Conservation (phyloP, 495 filamentous ascomycete species). For the Penicillium lividum region DNA sequence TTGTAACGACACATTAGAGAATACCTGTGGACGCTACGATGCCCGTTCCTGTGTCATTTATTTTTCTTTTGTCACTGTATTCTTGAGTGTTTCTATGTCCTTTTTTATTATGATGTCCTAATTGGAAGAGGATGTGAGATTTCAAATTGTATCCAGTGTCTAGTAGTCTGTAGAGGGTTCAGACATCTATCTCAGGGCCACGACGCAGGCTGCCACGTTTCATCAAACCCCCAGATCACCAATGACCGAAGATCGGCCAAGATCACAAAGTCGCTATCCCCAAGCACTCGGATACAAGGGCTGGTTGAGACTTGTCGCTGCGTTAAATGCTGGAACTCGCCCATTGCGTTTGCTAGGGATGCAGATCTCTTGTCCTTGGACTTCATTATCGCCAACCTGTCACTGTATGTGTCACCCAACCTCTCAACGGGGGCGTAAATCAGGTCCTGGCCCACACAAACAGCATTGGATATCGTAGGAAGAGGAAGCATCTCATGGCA, state of each 20-base stretch:
- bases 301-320: not conserved
- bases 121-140: constrained; percentile 24
- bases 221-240: constrained; percentile 14
- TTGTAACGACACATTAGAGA: constrained; percentile 9
- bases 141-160: constrained; percentile 7
- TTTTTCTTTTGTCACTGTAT: constrained; percentile 42
- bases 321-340: not conserved
- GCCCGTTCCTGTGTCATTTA: constrained; percentile 37
- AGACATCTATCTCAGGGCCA: not conserved
- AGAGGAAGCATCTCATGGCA: not conserved
- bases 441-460: not conserved
- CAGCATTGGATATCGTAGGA: not conserved
- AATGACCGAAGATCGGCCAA: not conserved
- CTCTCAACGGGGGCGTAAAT: not conserved
- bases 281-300: not conserved
- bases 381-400: not conserved
- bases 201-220: constrained; percentile 2
- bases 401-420: not conserved
- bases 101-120: constrained; percentile 34
- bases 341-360: not conserved
- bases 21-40: constrained; percentile 9
- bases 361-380: not conserved
- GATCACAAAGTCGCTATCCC: constrained; percentile 10
- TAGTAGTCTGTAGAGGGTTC: not conserved
- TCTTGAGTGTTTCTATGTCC: constrained; percentile 34